Base-by-base conservation (phyloP, 371 early-diverging fungal species). In the Cokeromyces recurvatus region DNA sequence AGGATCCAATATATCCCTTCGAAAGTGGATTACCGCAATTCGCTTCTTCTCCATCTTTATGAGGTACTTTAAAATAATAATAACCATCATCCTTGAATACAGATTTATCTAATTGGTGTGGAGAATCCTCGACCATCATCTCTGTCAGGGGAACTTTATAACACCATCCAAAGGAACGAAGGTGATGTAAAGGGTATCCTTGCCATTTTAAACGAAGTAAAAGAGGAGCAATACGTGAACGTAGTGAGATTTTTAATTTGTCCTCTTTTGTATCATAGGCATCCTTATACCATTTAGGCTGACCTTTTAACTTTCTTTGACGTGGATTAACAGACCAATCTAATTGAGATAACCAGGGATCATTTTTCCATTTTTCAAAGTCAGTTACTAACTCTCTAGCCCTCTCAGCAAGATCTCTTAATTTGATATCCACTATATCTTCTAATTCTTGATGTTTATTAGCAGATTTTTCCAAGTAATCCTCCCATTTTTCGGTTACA, bases 1-100 rank as follows among this genome's bases (percentile, higher is more conserved):
- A 90, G 3, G 81, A 71, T 0, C 64, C 48, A 17, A 91, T 71
- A 57, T 89, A 95, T 4, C 77, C 62, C 56, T 95, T 95, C 10
- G 89, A 72, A 10, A 97, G 70, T 2, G 95, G 95, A 48, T 85
- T 92, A 7, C 94, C 94, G 50, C 88, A 87, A 59, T 92, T 90
- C 3, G 72, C 74, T 0, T 73, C 70, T 8, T 90, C 90, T 16
- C 96, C 95, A 46, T 86, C 87, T 41, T 89, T 86, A 64, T 95
- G 95, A 4, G 97, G 97, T 0, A 97, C 73, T 17, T 85, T 84
- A 52, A 81, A 70, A 52, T 84, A 91, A 1, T 59, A 51, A 42
- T 79, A 82, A 2, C 48, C 45, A 1, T 77, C 70, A 17, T 78
- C 74, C 5, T 50, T 32, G 0, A 43, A 14, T 5, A 62, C 50